These are phyloP conservation scores for Hypoxylon intermedium DNA, from an alignment of 495 filamentous ascomycete species.

Conservation along the genomic window DNA sequence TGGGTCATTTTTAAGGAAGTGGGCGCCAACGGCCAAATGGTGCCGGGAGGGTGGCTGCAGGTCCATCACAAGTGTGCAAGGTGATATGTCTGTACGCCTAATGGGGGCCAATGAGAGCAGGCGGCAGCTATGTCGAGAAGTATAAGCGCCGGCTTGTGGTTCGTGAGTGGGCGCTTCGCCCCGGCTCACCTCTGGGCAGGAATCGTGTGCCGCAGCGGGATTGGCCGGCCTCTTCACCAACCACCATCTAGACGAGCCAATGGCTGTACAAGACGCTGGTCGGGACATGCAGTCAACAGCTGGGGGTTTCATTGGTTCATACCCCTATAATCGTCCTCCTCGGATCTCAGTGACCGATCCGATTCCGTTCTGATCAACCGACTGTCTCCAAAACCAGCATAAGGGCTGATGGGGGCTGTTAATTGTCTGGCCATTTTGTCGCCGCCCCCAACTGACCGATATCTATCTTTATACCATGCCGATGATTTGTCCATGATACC, in stretches of 20 bases:
- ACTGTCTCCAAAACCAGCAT: slow-evolving; percentile 20
- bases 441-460: slow-evolving; percentile 15
- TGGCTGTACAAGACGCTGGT: slow-evolving; percentile 23
- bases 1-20: slow-evolving; percentile 41
- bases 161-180: slow-evolving; percentile 37
- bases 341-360: slow-evolving; percentile 28
- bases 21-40: slow-evolving; percentile 27
- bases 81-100: slow-evolving; percentile 35
- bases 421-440: slow-evolving; percentile 4
- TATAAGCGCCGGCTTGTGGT: slow-evolving; percentile 44
- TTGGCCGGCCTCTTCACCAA: slow-evolving; percentile 28
- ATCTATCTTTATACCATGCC: slow-evolving; percentile 19
- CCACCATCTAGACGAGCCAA: slow-evolving; percentile 23
- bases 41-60: slow-evolving; percentile 37
- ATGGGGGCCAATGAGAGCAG: slow-evolving; percentile 39
- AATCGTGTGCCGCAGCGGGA: slow-evolving; percentile 28
- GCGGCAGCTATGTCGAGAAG: slow-evolving; percentile 24
- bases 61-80: slow-evolving; percentile 41
- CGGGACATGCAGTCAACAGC: slow-evolving; percentile 18
- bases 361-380: slow-evolving; percentile 23
- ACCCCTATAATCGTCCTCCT: slow-evolving; percentile 18
- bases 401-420: slow-evolving; percentile 4
- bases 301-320: slow-evolving; percentile 23
- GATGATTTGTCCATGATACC: slow-evolving; percentile 11
- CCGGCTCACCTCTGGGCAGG: slow-evolving; percentile 24